Base-by-base conservation (phyloP, 73 alveolate genomes). In the Tetrahymena malaccensis region DNA sequence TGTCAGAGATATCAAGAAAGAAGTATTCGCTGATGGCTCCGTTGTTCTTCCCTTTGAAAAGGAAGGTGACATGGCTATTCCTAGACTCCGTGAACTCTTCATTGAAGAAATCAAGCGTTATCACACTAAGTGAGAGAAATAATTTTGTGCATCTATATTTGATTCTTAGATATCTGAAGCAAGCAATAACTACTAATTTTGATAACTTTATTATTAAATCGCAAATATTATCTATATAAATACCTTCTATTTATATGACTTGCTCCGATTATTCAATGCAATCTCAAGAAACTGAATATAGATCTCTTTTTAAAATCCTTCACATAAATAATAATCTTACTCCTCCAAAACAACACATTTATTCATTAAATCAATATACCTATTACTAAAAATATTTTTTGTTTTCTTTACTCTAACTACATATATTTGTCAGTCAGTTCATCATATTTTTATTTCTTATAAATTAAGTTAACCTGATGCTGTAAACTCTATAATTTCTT, bases 101-200 rank as follows among this genome's bases (percentile, higher is more conserved):
- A 44, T 96, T 56, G 96, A 94, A 27, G 98, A 96, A 85, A 94
- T 96, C 43, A 85, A 93, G 84, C 93, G 96, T 85, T 96, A 96
- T 70, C 89, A 70, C 89, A 70, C 89, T 70, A 70, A 70, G 22
- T 70, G 89, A 70, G 89, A 70, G 89, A 70, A 70, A 27, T 25
- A 27, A 12, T 70, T 27, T 70, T 70, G n/a, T 70, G 40, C 89
- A 27, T 27, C 34, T 70, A 70, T 70, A 70, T 70, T n/a, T 3
- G 34, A 70, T 31, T 70, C 0, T 0, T 27, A 70, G 37, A 22
- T 70, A 70, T 31, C 21, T 70, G 40, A n/a, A 70, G 37, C 43
- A 70, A 70, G 37, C 85, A 70, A 70, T 70, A 50, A 19, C 31
- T 50, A 50, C 83, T 50, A 50, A 50, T 50, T 50, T 19, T 50